Percentiles rank a stretch among this genome's conserved stretches.
phyloP scores from a whole-genome alignment of 441 rosid species.

The Flueggea neowawraea region DNA sequence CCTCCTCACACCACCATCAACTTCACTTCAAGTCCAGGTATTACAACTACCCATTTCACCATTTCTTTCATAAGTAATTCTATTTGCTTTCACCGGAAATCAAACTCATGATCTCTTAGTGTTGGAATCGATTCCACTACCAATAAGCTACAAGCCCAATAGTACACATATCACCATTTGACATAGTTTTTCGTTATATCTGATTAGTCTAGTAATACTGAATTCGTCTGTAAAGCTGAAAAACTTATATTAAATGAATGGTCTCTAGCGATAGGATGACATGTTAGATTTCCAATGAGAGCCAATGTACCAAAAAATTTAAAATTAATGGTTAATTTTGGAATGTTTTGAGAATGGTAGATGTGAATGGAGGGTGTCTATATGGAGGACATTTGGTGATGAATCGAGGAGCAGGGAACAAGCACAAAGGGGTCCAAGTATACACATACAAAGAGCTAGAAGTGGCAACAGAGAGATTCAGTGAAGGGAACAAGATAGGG shows the following conservation, averaged over 20 bases:
- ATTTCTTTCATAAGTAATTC: neutral
- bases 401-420: conserved; percentile 15
- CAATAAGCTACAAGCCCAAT: no score
- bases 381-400: conserved; percentile 33
- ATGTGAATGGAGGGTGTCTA: conserved; percentile 66
- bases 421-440: conserved; percentile 58
- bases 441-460: conserved; percentile 87
- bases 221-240: no score
- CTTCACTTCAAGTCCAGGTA: conserved; percentile 76
- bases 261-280: no score
- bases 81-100: neutral
- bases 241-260: no score
- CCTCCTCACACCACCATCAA: conserved; percentile 34
- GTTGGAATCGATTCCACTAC: no score
- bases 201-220: no score
- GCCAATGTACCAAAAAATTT: no score
- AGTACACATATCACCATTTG: no score
- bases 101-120: no score
- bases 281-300: no score
- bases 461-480: conserved; percentile 57
- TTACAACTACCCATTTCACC: neutral
- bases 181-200: no score
- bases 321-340: no score
- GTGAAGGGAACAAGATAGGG: conserved; percentile 55
- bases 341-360: conserved; percentile 21